phyloP scores from a whole-genome alignment of 176 grass and related monocot genomes.

The Oryza longistaminata region DNA sequence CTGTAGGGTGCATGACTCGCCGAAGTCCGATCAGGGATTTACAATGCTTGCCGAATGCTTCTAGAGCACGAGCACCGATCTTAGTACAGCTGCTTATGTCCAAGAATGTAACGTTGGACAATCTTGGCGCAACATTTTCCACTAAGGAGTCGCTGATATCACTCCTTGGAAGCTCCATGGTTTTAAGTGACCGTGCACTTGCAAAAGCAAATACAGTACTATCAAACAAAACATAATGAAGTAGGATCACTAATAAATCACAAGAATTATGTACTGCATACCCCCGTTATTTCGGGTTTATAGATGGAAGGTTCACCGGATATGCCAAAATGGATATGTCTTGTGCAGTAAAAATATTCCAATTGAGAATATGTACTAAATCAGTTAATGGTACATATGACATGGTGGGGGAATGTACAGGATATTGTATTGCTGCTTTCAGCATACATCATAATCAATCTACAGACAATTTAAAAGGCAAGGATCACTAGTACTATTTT shows the following conservation, averaged over 20 bases:
- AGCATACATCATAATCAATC: conserved; percentile 12
- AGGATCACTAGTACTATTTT: background rate
- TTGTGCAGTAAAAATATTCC: background rate
- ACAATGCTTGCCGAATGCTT: conserved; percentile 83
- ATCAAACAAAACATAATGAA: background rate
- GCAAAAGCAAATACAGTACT: conserved; percentile 7
- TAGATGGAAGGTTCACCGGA: background rate
- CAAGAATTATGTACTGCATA: background rate
- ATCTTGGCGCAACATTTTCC: conserved; percentile 60
- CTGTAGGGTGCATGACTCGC: conserved; percentile 84
- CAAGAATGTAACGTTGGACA: conserved; percentile 73
- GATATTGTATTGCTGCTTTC: background rate
- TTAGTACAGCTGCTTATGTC: conserved; percentile 92
- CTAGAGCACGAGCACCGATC: conserved; percentile 65
- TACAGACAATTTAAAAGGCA: background rate
- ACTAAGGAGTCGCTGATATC: conserved; percentile 83
- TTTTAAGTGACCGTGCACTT: conserved; percentile 68
- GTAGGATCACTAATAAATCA: background rate
- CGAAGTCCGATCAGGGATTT: conserved; percentile 67
- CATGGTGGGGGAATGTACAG: background rate
- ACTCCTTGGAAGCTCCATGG: conserved; percentile 83
- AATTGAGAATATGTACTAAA: background rate
- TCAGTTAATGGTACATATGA: background rate
- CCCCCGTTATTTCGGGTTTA: background rate
- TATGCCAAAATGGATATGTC: background rate